phyloP scores from a whole-genome alignment of 306 rosid species.

The Mimosa bimucronata region DNA sequence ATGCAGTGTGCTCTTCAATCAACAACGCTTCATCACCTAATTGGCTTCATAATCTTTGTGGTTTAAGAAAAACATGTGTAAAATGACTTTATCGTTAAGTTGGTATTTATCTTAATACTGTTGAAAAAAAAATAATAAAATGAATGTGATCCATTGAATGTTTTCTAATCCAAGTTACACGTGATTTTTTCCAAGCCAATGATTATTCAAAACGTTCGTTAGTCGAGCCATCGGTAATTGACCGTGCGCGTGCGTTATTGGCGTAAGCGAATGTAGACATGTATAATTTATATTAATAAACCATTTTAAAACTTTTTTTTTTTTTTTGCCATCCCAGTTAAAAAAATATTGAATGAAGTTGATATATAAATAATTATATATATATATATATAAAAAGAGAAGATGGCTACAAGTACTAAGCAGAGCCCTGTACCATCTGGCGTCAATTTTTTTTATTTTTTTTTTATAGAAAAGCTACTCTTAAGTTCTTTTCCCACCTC shows the following conservation, averaged over 20 bases:
- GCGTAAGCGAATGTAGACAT: background rate
- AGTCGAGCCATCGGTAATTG: background rate
- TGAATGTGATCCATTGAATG: background rate
- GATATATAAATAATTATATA: background rate
- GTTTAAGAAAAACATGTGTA: background rate
- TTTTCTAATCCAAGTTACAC: background rate
- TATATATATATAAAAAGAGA: too few species aligned
- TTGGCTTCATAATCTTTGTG: slow-evolving; percentile 13
- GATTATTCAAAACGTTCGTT: background rate
- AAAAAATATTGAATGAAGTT: background rate
- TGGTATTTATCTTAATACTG: background rate
- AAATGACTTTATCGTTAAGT: background rate
- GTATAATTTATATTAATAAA: background rate
- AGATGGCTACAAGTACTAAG: background rate
- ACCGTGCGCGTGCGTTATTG: slow-evolving; percentile 1
- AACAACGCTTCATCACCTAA: background rate
- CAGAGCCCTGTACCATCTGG: background rate
- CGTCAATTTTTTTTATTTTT: too few species aligned
- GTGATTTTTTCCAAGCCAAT: background rate
- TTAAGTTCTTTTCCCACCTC: too few species aligned
- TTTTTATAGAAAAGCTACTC: too few species aligned
- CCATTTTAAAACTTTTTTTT: background rate
- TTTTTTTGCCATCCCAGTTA: too few species aligned
- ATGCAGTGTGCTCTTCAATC: background rate
- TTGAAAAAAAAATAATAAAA: background rate